Percentiles rank a stretch among this genome's conserved stretches.
These are phyloP conservation scores for Umbellularia californica DNA, from an alignment of 164 flowering plant genomes.

Conservation along the genomic window DNA sequence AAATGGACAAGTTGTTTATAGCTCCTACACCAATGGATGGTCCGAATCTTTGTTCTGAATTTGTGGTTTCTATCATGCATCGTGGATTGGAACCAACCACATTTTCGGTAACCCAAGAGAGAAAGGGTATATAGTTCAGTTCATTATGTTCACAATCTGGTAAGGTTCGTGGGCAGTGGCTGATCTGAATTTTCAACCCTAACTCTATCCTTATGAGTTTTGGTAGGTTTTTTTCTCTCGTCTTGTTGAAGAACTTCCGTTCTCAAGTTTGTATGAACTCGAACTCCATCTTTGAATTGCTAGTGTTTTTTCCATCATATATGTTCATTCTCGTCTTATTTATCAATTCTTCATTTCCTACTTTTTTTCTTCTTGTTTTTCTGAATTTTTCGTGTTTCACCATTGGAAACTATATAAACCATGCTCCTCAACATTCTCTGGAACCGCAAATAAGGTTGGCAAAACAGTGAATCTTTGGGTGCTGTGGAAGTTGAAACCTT, in stretches of 20 bases:
- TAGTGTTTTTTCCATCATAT: neutral
- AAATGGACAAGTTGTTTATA: conserved; percentile 6
- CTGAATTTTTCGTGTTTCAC: neutral
- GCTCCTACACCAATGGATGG: conserved; percentile 5
- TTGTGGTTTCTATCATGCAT: neutral
- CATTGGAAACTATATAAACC: neutral
- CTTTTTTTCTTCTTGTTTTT: neutral
- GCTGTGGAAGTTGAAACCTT: too few species aligned
- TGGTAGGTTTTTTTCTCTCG: neutral
- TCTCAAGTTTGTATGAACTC: conserved; percentile 1
- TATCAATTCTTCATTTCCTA: too few species aligned
- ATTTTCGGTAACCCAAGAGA: neutral
- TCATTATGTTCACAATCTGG: neutral
- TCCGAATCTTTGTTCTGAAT: neutral
- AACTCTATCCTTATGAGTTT: conserved; percentile 1
- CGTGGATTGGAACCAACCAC: neutral
- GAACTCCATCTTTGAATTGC: neutral
- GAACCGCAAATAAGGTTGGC: neutral
- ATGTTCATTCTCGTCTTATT: neutral
- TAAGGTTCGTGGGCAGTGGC: neutral
- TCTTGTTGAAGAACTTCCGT: neutral
- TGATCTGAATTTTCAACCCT: conserved; percentile 1
- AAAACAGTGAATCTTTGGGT: too few species aligned
- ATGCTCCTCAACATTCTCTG: neutral
- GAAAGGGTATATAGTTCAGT: neutral